Evolutionary conservation across 257 asterid species (phyloP).

Genomic region (Nicotiana tomentosiformis): DNA sequence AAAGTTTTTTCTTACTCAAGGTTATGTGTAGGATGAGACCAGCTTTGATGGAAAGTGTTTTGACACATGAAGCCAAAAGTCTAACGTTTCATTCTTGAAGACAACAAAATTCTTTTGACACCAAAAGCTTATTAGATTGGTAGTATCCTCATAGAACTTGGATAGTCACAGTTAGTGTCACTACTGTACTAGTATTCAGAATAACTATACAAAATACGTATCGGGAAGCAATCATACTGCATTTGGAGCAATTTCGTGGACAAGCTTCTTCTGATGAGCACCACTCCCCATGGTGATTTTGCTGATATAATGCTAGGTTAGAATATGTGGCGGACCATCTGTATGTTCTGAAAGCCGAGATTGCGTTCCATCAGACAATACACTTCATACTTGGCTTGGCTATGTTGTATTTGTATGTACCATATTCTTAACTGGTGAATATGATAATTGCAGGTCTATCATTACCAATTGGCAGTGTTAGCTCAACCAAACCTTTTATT

Average conservation of each 20-base stretch:
- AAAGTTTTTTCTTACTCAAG: not conserved
- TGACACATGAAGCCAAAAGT: conserved; percentile 14
- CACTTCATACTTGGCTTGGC: not conserved
- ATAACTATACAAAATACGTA: not conserved
- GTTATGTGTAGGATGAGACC: conserved; percentile 7
- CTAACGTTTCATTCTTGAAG: not conserved
- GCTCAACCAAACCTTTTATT: not conserved
- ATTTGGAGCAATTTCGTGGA: not conserved
- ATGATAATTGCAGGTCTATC: not conserved
- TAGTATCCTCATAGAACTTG: conserved; percentile 1
- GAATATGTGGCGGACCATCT: not conserved
- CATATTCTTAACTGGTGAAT: not conserved
- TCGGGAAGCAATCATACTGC: not conserved
- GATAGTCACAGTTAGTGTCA: not conserved
- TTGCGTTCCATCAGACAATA: not conserved
- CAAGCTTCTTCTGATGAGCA: not conserved
- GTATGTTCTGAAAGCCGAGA: not conserved
- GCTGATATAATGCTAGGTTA: not conserved
- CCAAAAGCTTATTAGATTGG: not conserved
- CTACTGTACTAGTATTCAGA: not conserved
- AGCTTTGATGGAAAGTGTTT: conserved; percentile 19
- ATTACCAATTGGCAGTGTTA: not conserved
- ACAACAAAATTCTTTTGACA: conserved; percentile 9
- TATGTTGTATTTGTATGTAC: conserved; percentile 1
- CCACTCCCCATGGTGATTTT: not conserved